phyloP scores from a whole-genome alignment of 2,329 filamentous ascomycete genomes.

The Botryosphaeria dothidea region DNA sequence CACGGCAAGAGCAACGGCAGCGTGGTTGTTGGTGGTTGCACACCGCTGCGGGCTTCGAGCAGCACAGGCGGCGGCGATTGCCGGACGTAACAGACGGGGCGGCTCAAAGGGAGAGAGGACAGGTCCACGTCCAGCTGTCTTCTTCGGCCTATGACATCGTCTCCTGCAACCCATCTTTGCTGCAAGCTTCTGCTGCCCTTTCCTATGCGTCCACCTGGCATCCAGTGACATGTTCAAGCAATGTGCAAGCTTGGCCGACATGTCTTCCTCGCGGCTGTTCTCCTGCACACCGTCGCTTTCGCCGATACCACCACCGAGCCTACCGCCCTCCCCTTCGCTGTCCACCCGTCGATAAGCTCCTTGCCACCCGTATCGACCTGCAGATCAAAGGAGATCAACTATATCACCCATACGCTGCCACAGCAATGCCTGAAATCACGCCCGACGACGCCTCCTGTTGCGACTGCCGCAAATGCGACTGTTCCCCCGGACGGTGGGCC shows the following conservation, averaged over 20 bases:
- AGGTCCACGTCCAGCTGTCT: neutral
- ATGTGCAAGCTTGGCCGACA: constrained; percentile 23
- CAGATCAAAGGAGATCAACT: constrained; percentile 68
- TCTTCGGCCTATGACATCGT: constrained; percentile 17
- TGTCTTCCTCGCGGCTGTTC: constrained; percentile 21
- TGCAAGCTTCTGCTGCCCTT: constrained; percentile 4
- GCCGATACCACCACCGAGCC: constrained; percentile 14
- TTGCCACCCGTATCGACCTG: constrained; percentile 37
- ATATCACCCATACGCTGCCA: constrained; percentile 75
- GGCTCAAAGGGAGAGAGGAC: neutral
- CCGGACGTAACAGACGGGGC: neutral
- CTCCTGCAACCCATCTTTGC: neutral
- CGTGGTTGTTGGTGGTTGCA: neutral
- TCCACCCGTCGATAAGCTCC: constrained; percentile 16
- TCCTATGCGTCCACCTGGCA: constrained; percentile 13
- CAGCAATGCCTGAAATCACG: constrained; percentile 73
- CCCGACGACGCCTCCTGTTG: constrained; percentile 42
- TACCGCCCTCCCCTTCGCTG: constrained; percentile 20
- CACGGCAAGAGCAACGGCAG: neutral
- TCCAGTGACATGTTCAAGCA: constrained; percentile 20
- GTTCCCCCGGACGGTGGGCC: neutral
- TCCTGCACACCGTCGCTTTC: constrained; percentile 28
- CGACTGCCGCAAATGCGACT: neutral
- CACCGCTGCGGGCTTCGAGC: neutral
- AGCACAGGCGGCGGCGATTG: constrained; percentile 6